Conservation (phyloP, 108 stramenopile species). For the Nitzschia sp. region DNA sequence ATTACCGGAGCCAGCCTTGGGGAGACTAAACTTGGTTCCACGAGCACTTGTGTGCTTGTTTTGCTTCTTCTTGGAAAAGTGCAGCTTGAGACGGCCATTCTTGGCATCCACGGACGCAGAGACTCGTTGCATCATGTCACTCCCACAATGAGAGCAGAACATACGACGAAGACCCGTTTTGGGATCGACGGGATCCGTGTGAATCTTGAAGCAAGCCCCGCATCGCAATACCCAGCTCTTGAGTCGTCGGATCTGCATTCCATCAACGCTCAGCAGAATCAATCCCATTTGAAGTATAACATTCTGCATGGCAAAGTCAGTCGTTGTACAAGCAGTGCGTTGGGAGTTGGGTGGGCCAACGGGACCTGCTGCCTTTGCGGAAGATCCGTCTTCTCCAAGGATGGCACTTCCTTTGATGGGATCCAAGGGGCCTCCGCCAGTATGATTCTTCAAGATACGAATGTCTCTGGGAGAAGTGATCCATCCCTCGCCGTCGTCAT, state of each 20-base stretch:
- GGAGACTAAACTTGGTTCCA: conserved; percentile 94
- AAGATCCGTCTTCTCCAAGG: background rate
- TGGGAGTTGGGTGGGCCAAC: conserved; percentile 48
- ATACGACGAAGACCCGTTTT: conserved; percentile 56
- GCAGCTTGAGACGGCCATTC: conserved; percentile 85
- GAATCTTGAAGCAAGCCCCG: conserved; percentile 90
- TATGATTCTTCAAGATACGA: conserved; percentile 44
- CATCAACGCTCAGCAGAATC: conserved; percentile 85
- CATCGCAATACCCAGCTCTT: conserved; percentile 96
- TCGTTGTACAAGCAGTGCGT: conserved; percentile 93
- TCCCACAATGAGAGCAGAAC: conserved; percentile 96
- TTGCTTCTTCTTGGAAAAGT: conserved; percentile 87
- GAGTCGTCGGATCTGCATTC: conserved; percentile 76
- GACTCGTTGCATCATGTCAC: conserved; percentile 82
- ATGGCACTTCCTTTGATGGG: background rate
- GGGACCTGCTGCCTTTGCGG: background rate
- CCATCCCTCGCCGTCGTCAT: conserved; percentile 93
- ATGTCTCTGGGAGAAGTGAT: conserved; percentile 76
- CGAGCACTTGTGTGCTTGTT: conserved; percentile 64
- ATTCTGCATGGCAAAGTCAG: conserved; percentile 99
- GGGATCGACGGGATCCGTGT: conserved; percentile 50
- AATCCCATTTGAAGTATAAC: conserved; percentile 97
- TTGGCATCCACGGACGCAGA: conserved; percentile 87
- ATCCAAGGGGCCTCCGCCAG: conserved; percentile 47
- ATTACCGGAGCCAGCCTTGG: conserved; percentile 82